Evolutionary conservation across 1,139 yeast species (phyloP).

Genomic region (Saccharomyces hybrid): DNA sequence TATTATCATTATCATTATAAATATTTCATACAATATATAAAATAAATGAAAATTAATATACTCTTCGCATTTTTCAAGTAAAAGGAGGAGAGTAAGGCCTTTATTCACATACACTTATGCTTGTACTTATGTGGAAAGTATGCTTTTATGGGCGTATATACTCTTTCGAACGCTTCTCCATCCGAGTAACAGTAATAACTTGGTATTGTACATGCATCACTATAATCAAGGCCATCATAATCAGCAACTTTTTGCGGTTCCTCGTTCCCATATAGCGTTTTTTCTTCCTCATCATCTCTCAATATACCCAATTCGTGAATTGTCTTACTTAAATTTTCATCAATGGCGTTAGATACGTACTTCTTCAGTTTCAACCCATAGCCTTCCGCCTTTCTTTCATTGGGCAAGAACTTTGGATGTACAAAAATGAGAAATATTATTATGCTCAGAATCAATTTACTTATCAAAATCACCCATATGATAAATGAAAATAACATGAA

Average conservation of each 20-base stretch:
- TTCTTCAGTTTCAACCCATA: not conserved
- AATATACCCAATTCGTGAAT: not conserved
- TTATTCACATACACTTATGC: not conserved
- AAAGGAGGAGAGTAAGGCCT: not conserved
- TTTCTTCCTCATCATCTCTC: not conserved
- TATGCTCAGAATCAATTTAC: slow-evolving; percentile 8
- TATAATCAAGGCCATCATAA: not conserved
- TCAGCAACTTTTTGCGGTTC: not conserved
- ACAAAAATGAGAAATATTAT: not conserved
- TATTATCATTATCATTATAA: not conserved
- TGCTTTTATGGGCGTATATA: not conserved
- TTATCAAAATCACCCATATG: slow-evolving; percentile 45
- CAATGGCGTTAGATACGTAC: not conserved
- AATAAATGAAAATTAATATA: not conserved
- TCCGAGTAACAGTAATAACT: not conserved
- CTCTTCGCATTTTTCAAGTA: not conserved
- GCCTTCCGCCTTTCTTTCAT: not conserved
- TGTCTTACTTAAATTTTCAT: not conserved
- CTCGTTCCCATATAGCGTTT: not conserved
- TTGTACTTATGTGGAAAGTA: not conserved
- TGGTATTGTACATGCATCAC: slow-evolving; percentile 1
- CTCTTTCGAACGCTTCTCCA: not conserved
- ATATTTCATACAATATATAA: not conserved
- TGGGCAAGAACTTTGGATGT: not conserved
- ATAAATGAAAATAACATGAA: slow-evolving; percentile 69